A percentile compares a stretch with the other conserved stretches of the same genome.
Evolutionary conservation across 179 eudicot genomes (phyloP).

Genomic region (Monotropa hypopitys): DNA sequence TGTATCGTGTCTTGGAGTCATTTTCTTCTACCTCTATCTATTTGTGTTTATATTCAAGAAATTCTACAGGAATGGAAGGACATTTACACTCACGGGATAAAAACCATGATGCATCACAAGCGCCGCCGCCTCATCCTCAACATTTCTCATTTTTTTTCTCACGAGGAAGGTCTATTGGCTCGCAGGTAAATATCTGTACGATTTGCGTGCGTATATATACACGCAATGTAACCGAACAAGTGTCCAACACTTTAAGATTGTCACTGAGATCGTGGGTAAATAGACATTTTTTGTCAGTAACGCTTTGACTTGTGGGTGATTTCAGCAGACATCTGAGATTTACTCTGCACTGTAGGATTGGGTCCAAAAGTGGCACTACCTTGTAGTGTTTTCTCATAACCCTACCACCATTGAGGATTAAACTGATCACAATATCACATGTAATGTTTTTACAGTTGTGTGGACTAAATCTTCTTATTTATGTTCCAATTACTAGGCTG

Average conservation of each 20-base stretch:
- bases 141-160: constrained; percentile 55
- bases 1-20: not conserved
- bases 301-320: too few relatives aligned
- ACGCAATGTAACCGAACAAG: too few relatives aligned
- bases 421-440: not conserved
- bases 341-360: not conserved
- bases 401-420: not conserved
- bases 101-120: constrained; percentile 54
- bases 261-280: too few relatives aligned
- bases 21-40: not conserved
- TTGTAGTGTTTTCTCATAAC: not conserved
- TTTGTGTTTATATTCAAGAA: not conserved
- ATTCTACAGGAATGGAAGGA: constrained; percentile 37
- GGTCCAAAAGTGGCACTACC: not conserved
- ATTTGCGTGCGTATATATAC: not conserved
- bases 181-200: constrained; percentile 39
- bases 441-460: not conserved
- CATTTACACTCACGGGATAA: constrained; percentile 46
- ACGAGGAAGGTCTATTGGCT: constrained; percentile 38
- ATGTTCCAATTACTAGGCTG: constrained; percentile 31
- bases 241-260: too few relatives aligned
- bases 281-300: too few relatives aligned
- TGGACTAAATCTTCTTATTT: not conserved
- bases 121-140: constrained; percentile 63
- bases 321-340: not conserved